These are phyloP conservation scores for Polyporus tsugae DNA, from an alignment of 1,284 basidiomycete genomes.

Conservation along the genomic window DNA sequence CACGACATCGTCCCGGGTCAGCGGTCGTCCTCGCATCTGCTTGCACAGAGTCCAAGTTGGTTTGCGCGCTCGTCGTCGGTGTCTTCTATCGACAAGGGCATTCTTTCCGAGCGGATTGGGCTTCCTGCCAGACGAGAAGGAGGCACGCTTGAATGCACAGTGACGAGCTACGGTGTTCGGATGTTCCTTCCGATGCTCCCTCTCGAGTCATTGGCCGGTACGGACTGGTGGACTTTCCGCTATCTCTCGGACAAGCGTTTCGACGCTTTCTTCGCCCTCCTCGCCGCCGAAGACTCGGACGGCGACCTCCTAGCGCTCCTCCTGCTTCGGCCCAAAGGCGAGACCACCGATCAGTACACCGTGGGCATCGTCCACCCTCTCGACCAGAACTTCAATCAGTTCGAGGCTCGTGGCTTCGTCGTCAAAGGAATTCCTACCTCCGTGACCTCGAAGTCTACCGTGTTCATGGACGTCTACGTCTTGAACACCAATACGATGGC, in stretches of 20 bases:
- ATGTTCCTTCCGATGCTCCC: slow-evolving; percentile 4
- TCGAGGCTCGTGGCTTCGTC: slow-evolving; percentile 1
- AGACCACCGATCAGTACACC: slow-evolving; percentile 1
- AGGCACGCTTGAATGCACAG: neutral
- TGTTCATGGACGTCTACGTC: slow-evolving; percentile 3
- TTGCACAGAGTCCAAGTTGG: neutral
- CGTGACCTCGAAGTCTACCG: neutral
- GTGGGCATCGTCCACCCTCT: slow-evolving; percentile 1
- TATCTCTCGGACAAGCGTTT: slow-evolving; percentile 1
- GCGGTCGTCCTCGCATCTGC: neutral
- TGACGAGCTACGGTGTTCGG: slow-evolving; percentile 3
- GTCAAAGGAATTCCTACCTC: neutral
- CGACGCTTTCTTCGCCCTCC: neutral
- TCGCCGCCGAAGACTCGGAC: neutral
- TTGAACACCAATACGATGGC: neutral
- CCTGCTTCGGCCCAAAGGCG: neutral
- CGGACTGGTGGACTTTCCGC: slow-evolving; percentile 1
- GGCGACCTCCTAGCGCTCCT: neutral
- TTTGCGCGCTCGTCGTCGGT: neutral
- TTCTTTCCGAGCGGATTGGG: neutral
- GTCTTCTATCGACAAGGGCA: neutral
- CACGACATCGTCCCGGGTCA: neutral
- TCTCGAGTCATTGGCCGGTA: neutral
- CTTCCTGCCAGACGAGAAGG: neutral
- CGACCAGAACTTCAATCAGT: neutral